Evolutionary conservation across 2,329 filamentous ascomycete genomes (phyloP), one percentile per base, ranked within the genome.

Genomic region (Colletotrichum sp.): DNA sequence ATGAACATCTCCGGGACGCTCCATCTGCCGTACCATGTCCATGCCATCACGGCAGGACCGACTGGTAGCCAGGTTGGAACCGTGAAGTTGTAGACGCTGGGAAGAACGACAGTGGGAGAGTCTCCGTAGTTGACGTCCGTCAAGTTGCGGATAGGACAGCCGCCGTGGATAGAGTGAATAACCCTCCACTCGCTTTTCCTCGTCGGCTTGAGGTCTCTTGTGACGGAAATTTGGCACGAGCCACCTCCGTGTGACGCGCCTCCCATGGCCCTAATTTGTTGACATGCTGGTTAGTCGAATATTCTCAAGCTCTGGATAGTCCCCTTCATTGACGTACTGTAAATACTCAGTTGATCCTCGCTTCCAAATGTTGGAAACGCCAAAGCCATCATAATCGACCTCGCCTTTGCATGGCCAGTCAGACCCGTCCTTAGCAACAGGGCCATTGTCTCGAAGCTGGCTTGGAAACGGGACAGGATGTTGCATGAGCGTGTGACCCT

Each of bases 21-120:
- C 68, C 68, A 71, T 24, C 68, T 21, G 13, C 59, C 59, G 36
- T 71, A 71, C 68, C 68, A 71, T 0, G 59, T 65, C 68, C 68
- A 71, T 3, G 68, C 68, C 68, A 71, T 71, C 7, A 71, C 59
- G 26, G 68, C 59, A 9, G 68, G 59, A 13, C 68, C 68, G 6
- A 71, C 21, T 7, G 68, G 59, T 9, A 71, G 18, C 21, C 65
- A 61, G 26, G 10, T 32, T 1, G 59, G 59, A 30, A 61, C 30
- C 5, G 59, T 61, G 59, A 61, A 61, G 18, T 61, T 61, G 16
- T 61, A 61, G 6, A 32, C 6, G 30, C 59, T 61, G 7, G 59
- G 59, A 21, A 61, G 59, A 14, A 61, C 26, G 0, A 61, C 59
- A 0, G 59, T 61, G 28, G 59, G 28, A 32, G 59, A 61, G 18